Percentiles rank a stretch among this genome's conserved stretches.
Evolutionary conservation across 2,329 filamentous ascomycete genomes (phyloP).

Genomic region (Talaromyces sp.): DNA sequence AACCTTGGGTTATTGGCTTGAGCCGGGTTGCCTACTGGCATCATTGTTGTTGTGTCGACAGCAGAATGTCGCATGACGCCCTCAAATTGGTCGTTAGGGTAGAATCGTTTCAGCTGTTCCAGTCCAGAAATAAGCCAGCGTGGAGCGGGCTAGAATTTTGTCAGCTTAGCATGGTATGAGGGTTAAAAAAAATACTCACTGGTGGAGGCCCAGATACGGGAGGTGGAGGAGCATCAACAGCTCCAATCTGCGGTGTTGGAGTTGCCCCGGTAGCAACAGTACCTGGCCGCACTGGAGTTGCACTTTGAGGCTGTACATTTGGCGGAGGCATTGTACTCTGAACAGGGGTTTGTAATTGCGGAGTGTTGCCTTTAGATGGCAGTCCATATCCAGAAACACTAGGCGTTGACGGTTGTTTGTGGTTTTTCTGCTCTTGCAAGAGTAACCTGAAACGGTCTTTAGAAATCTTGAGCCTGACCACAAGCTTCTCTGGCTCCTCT

Average conservation of each 20-base stretch:
- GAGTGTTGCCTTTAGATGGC: constrained; percentile 40
- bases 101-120: constrained; percentile 61
- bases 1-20: constrained; percentile 53
- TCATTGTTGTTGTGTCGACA: constrained; percentile 66
- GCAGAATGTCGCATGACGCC: constrained; percentile 85
- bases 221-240: constrained; percentile 41
- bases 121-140: constrained; percentile 75
- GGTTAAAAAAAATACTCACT: constrained; percentile 29
- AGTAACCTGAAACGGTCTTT: constrained; percentile 66
- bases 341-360: constrained; percentile 46
- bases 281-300: constrained; percentile 21
- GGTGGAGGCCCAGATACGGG: constrained; percentile 37
- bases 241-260: constrained; percentile 36
- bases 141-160: constrained; percentile 64
- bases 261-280: constrained; percentile 15
- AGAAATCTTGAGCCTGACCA: constrained; percentile 70
- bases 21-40: constrained; percentile 53
- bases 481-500: constrained; percentile 62
- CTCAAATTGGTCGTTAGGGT: constrained; percentile 80
- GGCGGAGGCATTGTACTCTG: constrained; percentile 49
- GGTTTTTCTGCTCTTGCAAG: constrained; percentile 50
- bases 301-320: constrained; percentile 21
- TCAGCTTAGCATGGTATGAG: constrained; percentile 9
- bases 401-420: constrained; percentile 27
- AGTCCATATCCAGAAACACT: constrained; percentile 38